Base-by-base conservation (phyloP, 805 yeast species). In the Debaryomyces hansenii region DNA sequence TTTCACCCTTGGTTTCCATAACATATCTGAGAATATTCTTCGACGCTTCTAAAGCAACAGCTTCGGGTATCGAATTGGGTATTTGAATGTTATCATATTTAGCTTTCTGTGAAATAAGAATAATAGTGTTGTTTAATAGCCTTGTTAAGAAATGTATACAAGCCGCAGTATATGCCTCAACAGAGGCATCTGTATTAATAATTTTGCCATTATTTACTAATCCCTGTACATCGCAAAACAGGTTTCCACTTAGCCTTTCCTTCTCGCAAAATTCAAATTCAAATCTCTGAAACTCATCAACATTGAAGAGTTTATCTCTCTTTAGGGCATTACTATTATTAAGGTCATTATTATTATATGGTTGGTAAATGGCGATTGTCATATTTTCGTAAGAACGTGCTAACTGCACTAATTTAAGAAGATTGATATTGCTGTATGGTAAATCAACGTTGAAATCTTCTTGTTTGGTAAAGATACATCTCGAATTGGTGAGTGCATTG, bases 361-460 rank as follows among this genome's bases (percentile, higher is more conserved):
- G 69, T 37, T 51, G 53, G 44, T 51, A 65, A 6, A 57, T 48
- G 14, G 60, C 57, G 33, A 50, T 44, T 20, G 56, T 37, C 63
- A 62, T 58, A 41, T 54, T 55, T 44, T 65, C 70, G 14, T 60
- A 48, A 6, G 58, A 44, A n/a, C 58, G 39, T 2, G 60, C 63
- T 47, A 66, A 47, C 48, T 63, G 66, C 18, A 64, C 64, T 44
- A 66, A 36, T 27, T 59, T 59, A 29, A 63, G 46, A 12, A 66
- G 44, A 41, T 55, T 54, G 24, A 55, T 51, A 50, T 62, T 57
- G 28, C 51, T 45, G 51, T 61, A 59, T 9, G 70, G 70, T 15
- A 63, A 48, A 37, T 64, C 70, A 28, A 64, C 47, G 48, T 69
- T 65, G 54, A 61, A 67, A 52, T 69, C 74, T 18, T 60, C 66